Evolutionary conservation across 2,329 filamentous ascomycete genomes (phyloP).

Genomic region (Beauveria australis): DNA sequence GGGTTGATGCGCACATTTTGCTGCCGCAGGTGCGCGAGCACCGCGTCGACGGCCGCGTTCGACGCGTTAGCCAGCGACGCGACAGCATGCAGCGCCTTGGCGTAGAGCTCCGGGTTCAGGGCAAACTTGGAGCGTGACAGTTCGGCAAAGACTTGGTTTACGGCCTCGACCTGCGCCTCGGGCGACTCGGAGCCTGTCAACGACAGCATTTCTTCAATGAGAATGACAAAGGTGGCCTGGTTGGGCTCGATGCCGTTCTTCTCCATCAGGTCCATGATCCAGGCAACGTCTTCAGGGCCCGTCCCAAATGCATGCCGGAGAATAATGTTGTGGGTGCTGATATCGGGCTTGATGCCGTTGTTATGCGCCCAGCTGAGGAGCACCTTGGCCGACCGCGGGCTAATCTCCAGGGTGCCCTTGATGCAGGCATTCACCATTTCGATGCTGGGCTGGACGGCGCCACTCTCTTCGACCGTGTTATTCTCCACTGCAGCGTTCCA

Average conservation of each 20-base stretch:
- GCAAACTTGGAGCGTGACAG: slow-evolving; percentile 50
- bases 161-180: slow-evolving; percentile 41
- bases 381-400: slow-evolving; percentile 39
- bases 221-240: slow-evolving; percentile 63
- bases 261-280: slow-evolving; percentile 53
- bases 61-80: slow-evolving; percentile 28
- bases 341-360: slow-evolving; percentile 47
- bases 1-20: slow-evolving; percentile 45
- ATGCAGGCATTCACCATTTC: slow-evolving; percentile 64
- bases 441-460: slow-evolving; percentile 50
- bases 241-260: slow-evolving; percentile 47
- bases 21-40: slow-evolving; percentile 54
- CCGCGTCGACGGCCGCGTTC: slow-evolving; percentile 44
- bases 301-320: slow-evolving; percentile 50
- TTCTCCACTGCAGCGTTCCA: slow-evolving; percentile 42
- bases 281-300: slow-evolving; percentile 38
- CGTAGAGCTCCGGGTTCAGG: slow-evolving; percentile 57
- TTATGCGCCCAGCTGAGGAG: slow-evolving; percentile 52
- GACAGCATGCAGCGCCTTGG: slow-evolving; percentile 55
- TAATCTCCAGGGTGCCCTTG: slow-evolving; percentile 48
- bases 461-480: slow-evolving; percentile 20
- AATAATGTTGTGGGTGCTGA: slow-evolving; percentile 61
- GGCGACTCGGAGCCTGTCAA: slow-evolving; percentile 30
- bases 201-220: slow-evolving; percentile 53
- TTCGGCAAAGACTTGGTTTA: slow-evolving; percentile 47